Percentiles rank a stretch among this genome's conserved stretches.
phyloP scores from a whole-genome alignment of 129 eudicot genomes.

The Mikania micrantha region DNA sequence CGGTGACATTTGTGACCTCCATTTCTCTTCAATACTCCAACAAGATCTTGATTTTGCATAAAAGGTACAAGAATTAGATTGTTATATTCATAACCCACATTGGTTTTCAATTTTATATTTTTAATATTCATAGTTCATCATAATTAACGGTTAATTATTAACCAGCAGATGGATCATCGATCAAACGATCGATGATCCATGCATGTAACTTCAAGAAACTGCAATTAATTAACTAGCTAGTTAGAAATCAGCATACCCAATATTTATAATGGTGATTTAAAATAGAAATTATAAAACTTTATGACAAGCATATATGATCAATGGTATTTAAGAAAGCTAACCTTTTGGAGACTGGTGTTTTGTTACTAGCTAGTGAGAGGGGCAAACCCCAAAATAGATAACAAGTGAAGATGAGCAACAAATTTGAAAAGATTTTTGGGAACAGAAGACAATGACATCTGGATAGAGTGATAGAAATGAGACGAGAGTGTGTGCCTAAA shows the following conservation, averaged over 20 bases:
- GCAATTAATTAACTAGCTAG: too few relatives aligned
- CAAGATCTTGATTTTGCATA: conserved; percentile 18
- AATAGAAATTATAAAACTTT: background rate
- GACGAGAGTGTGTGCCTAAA: conserved; percentile 26
- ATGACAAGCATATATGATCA: background rate
- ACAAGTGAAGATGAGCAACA: conserved; percentile 28
- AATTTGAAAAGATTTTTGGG: background rate
- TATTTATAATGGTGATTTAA: too few relatives aligned
- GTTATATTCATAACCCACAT: background rate
- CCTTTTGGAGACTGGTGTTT: conserved; percentile 27
- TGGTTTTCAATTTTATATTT: background rate
- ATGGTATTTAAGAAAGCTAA: conserved; percentile 9
- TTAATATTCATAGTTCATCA: background rate
- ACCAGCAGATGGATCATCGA: too few relatives aligned
- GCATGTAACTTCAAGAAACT: background rate
- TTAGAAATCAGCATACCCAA: background rate
- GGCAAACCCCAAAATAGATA: conserved; percentile 17
- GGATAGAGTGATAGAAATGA: conserved; percentile 29
- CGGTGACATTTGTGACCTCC: conserved; percentile 42
- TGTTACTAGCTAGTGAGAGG: conserved; percentile 18
- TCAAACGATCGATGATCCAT: too few relatives aligned
- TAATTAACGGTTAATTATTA: background rate
- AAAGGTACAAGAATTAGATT: conserved; percentile 14
- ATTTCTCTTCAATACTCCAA: conserved; percentile 20
- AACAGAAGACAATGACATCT: conserved; percentile 23